Evolutionary conservation across 2,329 filamentous ascomycete species (phyloP).

Genomic region (Boeremia exigua): DNA sequence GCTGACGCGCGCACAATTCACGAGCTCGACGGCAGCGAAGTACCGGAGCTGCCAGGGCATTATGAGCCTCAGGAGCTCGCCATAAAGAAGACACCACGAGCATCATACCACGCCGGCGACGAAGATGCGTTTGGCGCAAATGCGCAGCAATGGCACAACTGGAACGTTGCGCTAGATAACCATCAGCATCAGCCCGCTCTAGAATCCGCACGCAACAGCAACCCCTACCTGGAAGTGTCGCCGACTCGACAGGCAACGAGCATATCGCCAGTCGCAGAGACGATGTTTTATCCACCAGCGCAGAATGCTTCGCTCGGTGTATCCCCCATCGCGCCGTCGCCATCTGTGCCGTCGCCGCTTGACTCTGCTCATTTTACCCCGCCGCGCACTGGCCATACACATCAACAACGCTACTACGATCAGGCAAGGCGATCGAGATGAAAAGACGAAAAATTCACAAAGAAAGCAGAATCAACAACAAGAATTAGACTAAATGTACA

Average conservation of each 20-base stretch:
- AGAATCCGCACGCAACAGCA: neutral
- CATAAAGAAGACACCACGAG: conserved; percentile 6
- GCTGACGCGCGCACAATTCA: conserved; percentile 29
- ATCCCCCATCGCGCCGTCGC: conserved; percentile 19
- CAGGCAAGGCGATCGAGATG: neutral
- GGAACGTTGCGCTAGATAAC: conserved; percentile 14
- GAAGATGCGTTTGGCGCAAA: conserved; percentile 15
- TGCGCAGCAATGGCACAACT: conserved; percentile 17
- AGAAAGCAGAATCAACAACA: neutral
- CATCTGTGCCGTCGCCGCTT: conserved; percentile 18
- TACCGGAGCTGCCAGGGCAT: conserved; percentile 30
- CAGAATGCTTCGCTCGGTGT: conserved; percentile 10
- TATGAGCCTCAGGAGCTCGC: conserved; percentile 25
- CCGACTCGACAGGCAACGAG: neutral
- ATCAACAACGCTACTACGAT: conserved; percentile 9
- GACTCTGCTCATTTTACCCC: conserved; percentile 15
- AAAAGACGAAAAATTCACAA: neutral
- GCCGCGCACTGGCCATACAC: neutral
- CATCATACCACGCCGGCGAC: conserved; percentile 14
- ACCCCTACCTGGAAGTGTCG: conserved; percentile 4
- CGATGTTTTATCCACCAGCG: neutral
- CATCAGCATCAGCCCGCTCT: conserved; percentile 2
- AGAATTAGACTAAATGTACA: neutral
- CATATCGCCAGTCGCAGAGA: conserved; percentile 1
- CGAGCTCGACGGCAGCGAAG: conserved; percentile 28